Evolutionary conservation across 2,329 filamentous ascomycete genomes (phyloP).

Genomic region (Trichoderma atrobrunneum): DNA sequence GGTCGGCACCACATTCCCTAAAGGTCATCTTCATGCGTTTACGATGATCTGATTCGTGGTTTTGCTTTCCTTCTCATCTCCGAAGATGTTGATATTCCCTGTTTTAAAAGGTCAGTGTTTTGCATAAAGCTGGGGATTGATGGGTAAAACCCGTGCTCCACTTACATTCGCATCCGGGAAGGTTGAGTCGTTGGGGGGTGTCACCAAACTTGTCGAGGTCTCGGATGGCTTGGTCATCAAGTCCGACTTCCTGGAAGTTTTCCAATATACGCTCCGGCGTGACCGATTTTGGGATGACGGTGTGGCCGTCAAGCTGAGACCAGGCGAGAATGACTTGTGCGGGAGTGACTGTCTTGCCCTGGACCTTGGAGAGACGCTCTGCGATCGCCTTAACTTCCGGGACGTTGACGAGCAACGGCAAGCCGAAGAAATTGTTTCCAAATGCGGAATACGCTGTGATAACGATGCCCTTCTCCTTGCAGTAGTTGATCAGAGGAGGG

Average conservation of each 20-base stretch:
- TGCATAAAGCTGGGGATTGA: background rate
- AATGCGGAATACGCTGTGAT: slow-evolving; percentile 61
- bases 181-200: slow-evolving; percentile 45
- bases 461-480: slow-evolving; percentile 61
- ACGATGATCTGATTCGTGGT: background rate
- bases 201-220: slow-evolving; percentile 61
- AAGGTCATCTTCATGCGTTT: background rate
- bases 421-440: slow-evolving; percentile 43
- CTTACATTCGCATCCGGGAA: slow-evolving; percentile 29
- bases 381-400: slow-evolving; percentile 55
- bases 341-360: slow-evolving; percentile 38
- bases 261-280: slow-evolving; percentile 63
- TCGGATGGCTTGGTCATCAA: slow-evolving; percentile 56
- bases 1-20: background rate
- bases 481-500: slow-evolving; percentile 57
- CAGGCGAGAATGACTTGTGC: slow-evolving; percentile 55
- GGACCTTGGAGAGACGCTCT: slow-evolving; percentile 38
- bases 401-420: slow-evolving; percentile 55
- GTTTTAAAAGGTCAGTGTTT: background rate
- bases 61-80: background rate
- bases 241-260: slow-evolving; percentile 67
- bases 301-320: slow-evolving; percentile 57
- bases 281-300: slow-evolving; percentile 73
- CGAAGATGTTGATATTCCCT: slow-evolving; percentile 3
- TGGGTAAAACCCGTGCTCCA: background rate